These are phyloP conservation scores for Eragrostis tef DNA, from an alignment of 202 grass and related monocot species.

Conservation along the genomic window DNA sequence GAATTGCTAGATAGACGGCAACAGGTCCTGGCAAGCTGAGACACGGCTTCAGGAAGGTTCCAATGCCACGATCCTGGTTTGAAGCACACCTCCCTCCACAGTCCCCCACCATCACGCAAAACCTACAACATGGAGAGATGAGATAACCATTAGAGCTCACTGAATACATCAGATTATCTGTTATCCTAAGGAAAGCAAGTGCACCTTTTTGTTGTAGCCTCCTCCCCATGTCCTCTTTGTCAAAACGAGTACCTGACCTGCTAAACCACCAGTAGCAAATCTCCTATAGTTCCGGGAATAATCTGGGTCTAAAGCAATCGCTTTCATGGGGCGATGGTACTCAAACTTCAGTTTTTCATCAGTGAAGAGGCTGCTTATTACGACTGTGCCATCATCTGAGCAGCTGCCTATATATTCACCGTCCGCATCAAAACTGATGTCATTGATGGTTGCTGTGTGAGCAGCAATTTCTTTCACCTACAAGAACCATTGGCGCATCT, in stretches of 20 bases:
- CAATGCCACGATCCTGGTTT: constrained; percentile 21
- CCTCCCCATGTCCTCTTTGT: constrained; percentile 82
- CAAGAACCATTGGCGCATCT: constrained; percentile 23
- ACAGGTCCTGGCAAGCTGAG: neutral
- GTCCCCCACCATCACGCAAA: constrained; percentile 90
- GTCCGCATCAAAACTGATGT: constrained; percentile 86
- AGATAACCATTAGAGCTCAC: constrained; percentile 4
- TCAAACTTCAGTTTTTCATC: constrained; percentile 95
- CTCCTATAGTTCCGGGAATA: constrained; percentile 86
- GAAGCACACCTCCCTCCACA: neutral
- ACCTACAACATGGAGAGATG: constrained; percentile 48
- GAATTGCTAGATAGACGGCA: neutral
- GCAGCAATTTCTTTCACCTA: constrained; percentile 84
- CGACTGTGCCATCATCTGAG: constrained; percentile 91
- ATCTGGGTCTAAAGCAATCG: constrained; percentile 87
- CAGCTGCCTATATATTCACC: constrained; percentile 95
- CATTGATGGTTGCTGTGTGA: constrained; percentile 88
- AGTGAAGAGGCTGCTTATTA: constrained; percentile 89
- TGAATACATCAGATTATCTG: constrained; percentile 35
- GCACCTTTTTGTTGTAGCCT: constrained; percentile 81
- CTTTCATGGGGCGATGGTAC: constrained; percentile 95
- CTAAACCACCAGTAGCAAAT: constrained; percentile 91
- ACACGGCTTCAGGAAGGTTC: neutral
- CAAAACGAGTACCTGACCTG: constrained; percentile 89
- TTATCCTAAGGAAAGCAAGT: constrained; percentile 33